Evolutionary conservation across 1,139 yeast genomes (phyloP).

Genomic region (Nakaseomyces nivariensis): DNA sequence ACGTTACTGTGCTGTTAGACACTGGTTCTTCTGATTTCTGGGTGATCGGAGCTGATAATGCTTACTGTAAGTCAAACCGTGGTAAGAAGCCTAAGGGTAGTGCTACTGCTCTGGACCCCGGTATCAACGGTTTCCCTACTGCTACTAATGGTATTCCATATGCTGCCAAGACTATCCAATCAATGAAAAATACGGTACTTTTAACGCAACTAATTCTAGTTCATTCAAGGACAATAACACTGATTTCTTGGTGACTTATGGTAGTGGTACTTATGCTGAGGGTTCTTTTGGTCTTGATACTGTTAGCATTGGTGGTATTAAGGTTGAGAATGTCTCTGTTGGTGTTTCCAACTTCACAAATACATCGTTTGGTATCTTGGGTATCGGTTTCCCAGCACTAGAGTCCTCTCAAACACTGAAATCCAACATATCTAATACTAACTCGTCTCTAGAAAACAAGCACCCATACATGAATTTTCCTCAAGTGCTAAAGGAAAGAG

Average conservation of each 20-base stretch:
- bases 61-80: constrained; percentile 12
- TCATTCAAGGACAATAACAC: constrained; percentile 39
- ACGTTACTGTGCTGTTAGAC: constrained; percentile 47
- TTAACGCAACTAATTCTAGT: constrained; percentile 38
- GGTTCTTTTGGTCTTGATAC: constrained; percentile 49
- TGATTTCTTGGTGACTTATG: constrained; percentile 39
- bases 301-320: constrained; percentile 30
- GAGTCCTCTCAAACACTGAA: constrained; percentile 31
- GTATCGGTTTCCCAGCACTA: constrained; percentile 43
- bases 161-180: constrained; percentile 22
- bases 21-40: constrained; percentile 70
- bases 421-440: background rate
- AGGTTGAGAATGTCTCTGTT: constrained; percentile 36
- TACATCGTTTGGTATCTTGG: constrained; percentile 44
- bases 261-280: constrained; percentile 42
- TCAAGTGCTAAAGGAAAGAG: constrained; percentile 38
- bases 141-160: constrained; percentile 7
- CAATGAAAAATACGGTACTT: constrained; percentile 32
- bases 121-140: background rate
- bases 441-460: constrained; percentile 2
- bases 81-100: background rate
- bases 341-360: constrained; percentile 44
- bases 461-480: constrained; percentile 44
- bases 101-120: constrained; percentile 7
- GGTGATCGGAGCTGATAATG: constrained; percentile 34